Evolutionary conservation across 2,329 filamentous ascomycete genomes (phyloP).

Genomic region (Penicillium sp.): DNA sequence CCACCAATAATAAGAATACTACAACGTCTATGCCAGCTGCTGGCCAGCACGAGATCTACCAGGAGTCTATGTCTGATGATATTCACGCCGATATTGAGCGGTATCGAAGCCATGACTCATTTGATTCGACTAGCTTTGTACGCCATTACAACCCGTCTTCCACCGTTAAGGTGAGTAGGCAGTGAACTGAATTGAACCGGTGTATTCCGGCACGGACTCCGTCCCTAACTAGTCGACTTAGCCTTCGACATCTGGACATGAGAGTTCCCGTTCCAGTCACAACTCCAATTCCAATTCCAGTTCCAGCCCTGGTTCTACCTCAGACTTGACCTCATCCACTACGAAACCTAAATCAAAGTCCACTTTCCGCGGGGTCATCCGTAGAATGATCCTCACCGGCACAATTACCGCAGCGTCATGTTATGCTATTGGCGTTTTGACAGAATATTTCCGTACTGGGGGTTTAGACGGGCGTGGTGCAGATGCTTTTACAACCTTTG

Average conservation of each 20-base stretch:
- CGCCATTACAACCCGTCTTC: slow-evolving; percentile 13
- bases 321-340: neutral
- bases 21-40: neutral
- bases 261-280: neutral
- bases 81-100: slow-evolving; percentile 17
- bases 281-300: neutral
- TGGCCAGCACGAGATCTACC: neutral
- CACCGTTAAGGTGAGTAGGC: slow-evolving; percentile 28
- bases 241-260: slow-evolving; percentile 5
- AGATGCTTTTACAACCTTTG: slow-evolving; percentile 45
- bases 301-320: slow-evolving; percentile 3
- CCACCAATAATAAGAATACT: neutral
- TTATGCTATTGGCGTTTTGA: slow-evolving; percentile 47
- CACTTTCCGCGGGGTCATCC: slow-evolving; percentile 27
- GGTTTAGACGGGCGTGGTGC: slow-evolving; percentile 44
- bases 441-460: slow-evolving; percentile 48
- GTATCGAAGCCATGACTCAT: slow-evolving; percentile 17
- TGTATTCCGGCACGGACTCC: slow-evolving; percentile 26
- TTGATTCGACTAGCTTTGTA: slow-evolving; percentile 2
- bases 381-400: slow-evolving; percentile 42
- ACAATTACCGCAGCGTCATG: slow-evolving; percentile 42
- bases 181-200: slow-evolving; percentile 27
- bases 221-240: slow-evolving; percentile 35
- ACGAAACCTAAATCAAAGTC: slow-evolving; percentile 12
- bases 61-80: neutral